phyloP scores from a whole-genome alignment of 2,329 filamentous ascomycete species.

The Stylonectria norvegica region DNA sequence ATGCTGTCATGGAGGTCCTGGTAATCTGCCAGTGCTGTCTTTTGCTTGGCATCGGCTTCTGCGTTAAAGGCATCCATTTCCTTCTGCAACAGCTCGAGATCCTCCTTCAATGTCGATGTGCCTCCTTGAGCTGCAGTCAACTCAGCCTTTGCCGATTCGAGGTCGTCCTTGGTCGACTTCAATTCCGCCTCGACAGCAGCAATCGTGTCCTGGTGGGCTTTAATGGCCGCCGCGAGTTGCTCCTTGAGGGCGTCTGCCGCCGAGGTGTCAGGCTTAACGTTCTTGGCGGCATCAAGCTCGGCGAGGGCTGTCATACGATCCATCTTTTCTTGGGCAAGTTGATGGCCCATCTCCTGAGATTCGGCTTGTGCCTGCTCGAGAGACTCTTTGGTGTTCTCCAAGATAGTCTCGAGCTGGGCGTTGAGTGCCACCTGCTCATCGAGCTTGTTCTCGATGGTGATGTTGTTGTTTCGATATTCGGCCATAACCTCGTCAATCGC shows the following conservation, averaged over 20 bases:
- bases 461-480: constrained; percentile 35
- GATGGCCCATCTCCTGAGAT: constrained; percentile 47
- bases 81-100: constrained; percentile 48
- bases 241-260: constrained; percentile 50
- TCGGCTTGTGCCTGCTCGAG: constrained; percentile 47
- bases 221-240: constrained; percentile 48
- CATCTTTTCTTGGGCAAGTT: constrained; percentile 58
- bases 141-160: constrained; percentile 34
- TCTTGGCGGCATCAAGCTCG: constrained; percentile 57
- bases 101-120: constrained; percentile 30
- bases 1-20: constrained; percentile 62
- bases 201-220: constrained; percentile 44
- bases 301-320: constrained; percentile 57
- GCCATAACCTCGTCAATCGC: constrained; percentile 40
- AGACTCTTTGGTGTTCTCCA: constrained; percentile 40
- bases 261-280: constrained; percentile 53
- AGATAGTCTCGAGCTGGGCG: constrained; percentile 33
- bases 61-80: constrained; percentile 52
- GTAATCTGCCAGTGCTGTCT: constrained; percentile 58
- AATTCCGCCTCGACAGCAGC: constrained; percentile 31
- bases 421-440: constrained; percentile 35
- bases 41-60: constrained; percentile 48
- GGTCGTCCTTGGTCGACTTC: constrained; percentile 35
- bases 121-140: constrained; percentile 37
- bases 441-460: constrained; percentile 35